Percentiles rank a stretch among this genome's conserved stretches.
These are phyloP conservation scores for Microcera coccophila DNA, from an alignment of 2,329 filamentous ascomycete genomes.

Conservation along the genomic window DNA sequence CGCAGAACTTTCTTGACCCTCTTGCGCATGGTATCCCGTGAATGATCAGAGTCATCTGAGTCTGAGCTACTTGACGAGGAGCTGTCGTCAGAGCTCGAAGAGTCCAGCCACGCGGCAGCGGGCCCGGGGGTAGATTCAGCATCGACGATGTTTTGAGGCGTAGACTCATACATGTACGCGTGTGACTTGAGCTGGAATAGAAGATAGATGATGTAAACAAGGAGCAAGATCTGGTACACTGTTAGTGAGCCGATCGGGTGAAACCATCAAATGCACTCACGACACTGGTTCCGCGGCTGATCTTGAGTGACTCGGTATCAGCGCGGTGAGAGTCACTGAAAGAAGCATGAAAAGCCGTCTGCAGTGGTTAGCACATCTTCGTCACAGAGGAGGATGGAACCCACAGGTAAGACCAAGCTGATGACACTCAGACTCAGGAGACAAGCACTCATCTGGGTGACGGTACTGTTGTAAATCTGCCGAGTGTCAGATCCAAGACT, in stretches of 20 bases:
- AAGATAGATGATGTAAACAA: constrained; percentile 81
- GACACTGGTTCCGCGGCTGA: constrained; percentile 86
- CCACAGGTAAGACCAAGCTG: constrained; percentile 76
- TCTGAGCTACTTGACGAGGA: constrained; percentile 64
- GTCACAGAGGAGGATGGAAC: constrained; percentile 25
- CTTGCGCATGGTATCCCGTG: constrained; percentile 63
- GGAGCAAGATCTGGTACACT: constrained; percentile 59
- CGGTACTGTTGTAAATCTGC: constrained; percentile 87
- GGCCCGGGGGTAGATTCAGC: constrained; percentile 86
- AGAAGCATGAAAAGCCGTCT: constrained; percentile 89
- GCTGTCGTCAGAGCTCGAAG: constrained; percentile 55
- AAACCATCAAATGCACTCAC: constrained; percentile 44
- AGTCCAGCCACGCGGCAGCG: constrained; percentile 75
- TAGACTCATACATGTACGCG: constrained; percentile 87
- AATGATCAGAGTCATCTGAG: constrained; percentile 58
- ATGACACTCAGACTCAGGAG: constrained; percentile 85
- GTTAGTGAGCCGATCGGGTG: constrained; percentile 15
- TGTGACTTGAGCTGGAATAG: constrained; percentile 91
- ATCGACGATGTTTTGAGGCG: constrained; percentile 87
- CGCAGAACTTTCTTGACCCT: constrained; percentile 73
- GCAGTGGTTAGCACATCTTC: too few relatives aligned
- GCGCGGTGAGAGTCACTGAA: constrained; percentile 62
- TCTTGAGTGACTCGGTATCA: constrained; percentile 69
- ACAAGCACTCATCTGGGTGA: constrained; percentile 95
- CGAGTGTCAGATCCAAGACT: too few relatives aligned